Percentiles rank a stretch among this genome's conserved stretches.
phyloP scores from a whole-genome alignment of 495 filamentous ascomycete genomes.

The Xylaria longipes region DNA sequence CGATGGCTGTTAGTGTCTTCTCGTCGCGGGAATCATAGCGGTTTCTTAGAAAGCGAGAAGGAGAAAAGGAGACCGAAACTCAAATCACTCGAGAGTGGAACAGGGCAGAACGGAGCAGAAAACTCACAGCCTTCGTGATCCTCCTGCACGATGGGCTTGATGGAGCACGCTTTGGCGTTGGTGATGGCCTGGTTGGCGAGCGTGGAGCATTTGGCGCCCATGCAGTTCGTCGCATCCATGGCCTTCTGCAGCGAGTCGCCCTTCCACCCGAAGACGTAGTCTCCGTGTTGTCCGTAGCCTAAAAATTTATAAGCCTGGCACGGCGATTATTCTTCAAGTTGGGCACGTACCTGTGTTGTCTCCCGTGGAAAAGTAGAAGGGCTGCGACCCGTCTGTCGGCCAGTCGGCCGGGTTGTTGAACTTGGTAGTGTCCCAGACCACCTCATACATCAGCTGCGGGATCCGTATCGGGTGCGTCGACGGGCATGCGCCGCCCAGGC shows the following conservation, averaged over 20 bases:
- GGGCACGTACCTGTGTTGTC: conserved; percentile 46
- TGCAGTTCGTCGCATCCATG: conserved; percentile 55
- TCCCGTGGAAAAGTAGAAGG: conserved; percentile 55
- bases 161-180: conserved; percentile 35
- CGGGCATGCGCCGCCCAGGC: conserved; percentile 53
- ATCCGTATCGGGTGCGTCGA: conserved; percentile 55
- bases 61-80: neutral
- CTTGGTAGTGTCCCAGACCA: conserved; percentile 57
- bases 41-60: neutral
- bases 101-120: neutral
- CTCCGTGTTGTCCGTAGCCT: conserved; percentile 55
- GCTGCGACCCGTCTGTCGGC: conserved; percentile 55
- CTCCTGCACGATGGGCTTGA: conserved; percentile 35
- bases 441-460: conserved; percentile 59
- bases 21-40: neutral
- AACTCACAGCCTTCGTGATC: conserved; percentile 41
- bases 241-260: conserved; percentile 53
- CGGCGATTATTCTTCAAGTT: too few species aligned
- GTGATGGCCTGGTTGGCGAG: conserved; percentile 48
- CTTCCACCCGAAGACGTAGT: conserved; percentile 61
- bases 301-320: too few species aligned
- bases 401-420: conserved; percentile 54
- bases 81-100: neutral
- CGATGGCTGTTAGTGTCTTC: neutral
- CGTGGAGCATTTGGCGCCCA: conserved; percentile 46